Percentiles rank a stretch among this genome's conserved stretches.
Conservation (phyloP, 306 rosid genomes). For the Castanea sativa region DNA sequence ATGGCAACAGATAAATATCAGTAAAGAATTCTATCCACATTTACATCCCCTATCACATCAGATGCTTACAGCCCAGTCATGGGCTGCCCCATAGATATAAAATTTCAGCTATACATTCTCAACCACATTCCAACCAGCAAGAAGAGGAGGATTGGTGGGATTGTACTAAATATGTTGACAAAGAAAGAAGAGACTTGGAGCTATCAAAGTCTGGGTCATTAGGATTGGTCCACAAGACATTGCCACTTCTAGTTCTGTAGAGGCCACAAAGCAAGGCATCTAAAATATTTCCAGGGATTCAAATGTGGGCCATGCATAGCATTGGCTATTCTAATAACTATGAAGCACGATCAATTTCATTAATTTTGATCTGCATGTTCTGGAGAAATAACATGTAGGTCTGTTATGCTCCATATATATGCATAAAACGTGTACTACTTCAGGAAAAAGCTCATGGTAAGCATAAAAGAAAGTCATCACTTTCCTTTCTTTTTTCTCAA, state of each 20-base stretch:
- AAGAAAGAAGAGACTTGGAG: neutral
- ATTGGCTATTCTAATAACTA: neutral
- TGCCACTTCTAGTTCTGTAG: neutral
- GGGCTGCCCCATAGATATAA: neutral
- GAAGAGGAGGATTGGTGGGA: neutral
- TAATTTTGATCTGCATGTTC: too few species aligned
- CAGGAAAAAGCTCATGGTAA: neutral
- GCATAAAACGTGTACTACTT: neutral
- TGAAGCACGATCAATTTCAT: too few species aligned
- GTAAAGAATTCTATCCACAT: slow-evolving; percentile 6
- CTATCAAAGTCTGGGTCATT: neutral
- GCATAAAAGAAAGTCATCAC: neutral
- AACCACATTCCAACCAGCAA: neutral
- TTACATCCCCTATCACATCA: slow-evolving; percentile 7
- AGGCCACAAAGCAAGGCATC: neutral
- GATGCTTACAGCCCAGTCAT: slow-evolving; percentile 9
- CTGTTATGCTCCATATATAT: neutral
- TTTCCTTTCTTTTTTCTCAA: neutral
- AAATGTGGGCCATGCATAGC: slow-evolving; percentile 1
- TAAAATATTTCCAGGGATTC: neutral
- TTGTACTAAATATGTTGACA: neutral
- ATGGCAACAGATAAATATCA: neutral
- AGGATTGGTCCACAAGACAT: neutral
- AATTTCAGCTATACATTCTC: neutral
- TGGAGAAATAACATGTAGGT: too few species aligned